These are phyloP conservation scores for Rhynchospora pubera DNA, from an alignment of 176 grass and related monocot genomes.

Conservation along the genomic window DNA sequence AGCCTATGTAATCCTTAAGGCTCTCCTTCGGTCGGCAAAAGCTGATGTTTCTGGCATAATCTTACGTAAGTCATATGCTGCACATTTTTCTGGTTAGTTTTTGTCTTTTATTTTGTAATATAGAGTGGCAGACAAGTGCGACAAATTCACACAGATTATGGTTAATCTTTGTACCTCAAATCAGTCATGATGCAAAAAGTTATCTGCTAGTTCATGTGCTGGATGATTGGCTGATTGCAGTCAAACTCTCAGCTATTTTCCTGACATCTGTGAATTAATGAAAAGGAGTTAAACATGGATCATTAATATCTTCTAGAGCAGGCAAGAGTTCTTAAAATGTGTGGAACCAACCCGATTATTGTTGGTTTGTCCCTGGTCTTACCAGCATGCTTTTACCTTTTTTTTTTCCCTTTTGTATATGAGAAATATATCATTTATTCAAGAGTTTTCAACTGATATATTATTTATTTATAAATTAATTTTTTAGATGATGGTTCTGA, in stretches of 20 bases:
- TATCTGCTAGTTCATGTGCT: neutral
- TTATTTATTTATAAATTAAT: neutral
- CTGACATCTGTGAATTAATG: neutral
- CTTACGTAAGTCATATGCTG: slow-evolving; percentile 49
- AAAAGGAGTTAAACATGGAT: neutral
- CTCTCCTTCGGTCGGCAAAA: slow-evolving; percentile 60
- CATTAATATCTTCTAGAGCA: neutral
- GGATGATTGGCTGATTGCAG: neutral
- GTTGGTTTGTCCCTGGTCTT: neutral
- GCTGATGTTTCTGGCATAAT: slow-evolving; percentile 50
- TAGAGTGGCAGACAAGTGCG: too few species aligned
- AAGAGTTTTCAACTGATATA: neutral
- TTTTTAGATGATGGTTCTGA: slow-evolving; percentile 56
- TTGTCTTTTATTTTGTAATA: neutral
- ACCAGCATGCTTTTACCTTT: neutral
- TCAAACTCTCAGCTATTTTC: neutral
- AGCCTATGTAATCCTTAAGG: slow-evolving; percentile 84
- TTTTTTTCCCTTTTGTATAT: slow-evolving; percentile 12
- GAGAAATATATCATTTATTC: neutral
- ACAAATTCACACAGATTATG: too few species aligned
- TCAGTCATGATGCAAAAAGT: neutral
- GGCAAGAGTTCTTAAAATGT: neutral
- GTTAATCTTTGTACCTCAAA: neutral
- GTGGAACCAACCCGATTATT: neutral
- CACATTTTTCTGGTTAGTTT: neutral